A percentile compares a stretch with the other conserved stretches of the same genome.
These are phyloP conservation scores for Colletotrichum orbiculare DNA, from an alignment of 2,329 filamentous ascomycete genomes.

Conservation along the genomic window DNA sequence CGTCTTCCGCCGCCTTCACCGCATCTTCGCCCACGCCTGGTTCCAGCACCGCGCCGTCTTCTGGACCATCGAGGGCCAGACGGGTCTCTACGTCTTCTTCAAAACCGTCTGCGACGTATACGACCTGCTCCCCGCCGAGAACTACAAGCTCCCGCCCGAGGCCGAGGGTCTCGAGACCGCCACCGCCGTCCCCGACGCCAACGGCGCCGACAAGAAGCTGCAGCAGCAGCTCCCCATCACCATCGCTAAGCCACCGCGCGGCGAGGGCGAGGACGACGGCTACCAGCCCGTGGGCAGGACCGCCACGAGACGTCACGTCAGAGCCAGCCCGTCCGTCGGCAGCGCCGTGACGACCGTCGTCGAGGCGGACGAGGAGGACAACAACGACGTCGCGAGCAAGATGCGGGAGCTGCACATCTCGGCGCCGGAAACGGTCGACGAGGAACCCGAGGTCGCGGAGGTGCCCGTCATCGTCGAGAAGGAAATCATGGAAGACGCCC, in stretches of 20 bases:
- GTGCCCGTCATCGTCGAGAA: constrained; percentile 55
- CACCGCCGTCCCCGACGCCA: constrained; percentile 54
- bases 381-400: constrained; percentile 59
- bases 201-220: constrained; percentile 40
- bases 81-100: constrained; percentile 96
- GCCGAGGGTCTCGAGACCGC: constrained; percentile 82
- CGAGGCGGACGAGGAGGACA: constrained; percentile 83
- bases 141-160: constrained; percentile 94
- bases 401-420: constrained; percentile 60
- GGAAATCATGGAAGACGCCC: constrained; percentile 41
- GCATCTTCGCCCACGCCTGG: constrained; percentile 99
- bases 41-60: constrained; percentile 97
- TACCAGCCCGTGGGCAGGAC: constrained; percentile 67
- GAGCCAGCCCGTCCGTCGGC: constrained; percentile 83
- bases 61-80: constrained; percentile 90
- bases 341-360: constrained; percentile 84
- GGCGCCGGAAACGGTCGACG: constrained; percentile 69
- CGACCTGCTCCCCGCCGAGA: constrained; percentile 88
- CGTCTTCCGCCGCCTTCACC: constrained; percentile 92
- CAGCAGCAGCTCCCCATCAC: constrained; percentile 45
- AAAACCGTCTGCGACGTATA: constrained; percentile 97
- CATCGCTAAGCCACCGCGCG: constrained; percentile 50
- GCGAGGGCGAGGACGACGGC: constrained; percentile 57
- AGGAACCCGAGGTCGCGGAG: constrained; percentile 53
- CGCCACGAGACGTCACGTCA: constrained; percentile 84